A percentile compares a stretch with the other conserved stretches of the same genome.
These are phyloP conservation scores for Trichoderma sp. DNA, from an alignment of 2,329 filamentous ascomycete genomes.

Conservation along the genomic window DNA sequence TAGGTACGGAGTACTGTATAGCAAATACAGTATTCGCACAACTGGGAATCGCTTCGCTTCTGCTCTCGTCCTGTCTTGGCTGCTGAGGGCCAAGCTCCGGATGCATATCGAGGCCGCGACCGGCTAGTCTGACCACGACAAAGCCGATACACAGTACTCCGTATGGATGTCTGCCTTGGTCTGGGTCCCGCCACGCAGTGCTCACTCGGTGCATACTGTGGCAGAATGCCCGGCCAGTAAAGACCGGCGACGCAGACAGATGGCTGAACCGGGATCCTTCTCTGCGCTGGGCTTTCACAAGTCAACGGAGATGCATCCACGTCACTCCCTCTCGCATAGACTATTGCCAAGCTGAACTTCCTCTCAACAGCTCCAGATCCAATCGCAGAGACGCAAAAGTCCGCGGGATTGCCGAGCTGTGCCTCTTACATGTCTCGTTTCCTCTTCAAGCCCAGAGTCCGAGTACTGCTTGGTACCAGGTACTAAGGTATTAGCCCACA, in stretches of 20 bases:
- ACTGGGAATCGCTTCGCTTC: background rate
- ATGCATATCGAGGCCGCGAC: slow-evolving; percentile 17
- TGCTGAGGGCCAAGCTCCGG: slow-evolving; percentile 1
- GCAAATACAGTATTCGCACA: background rate
- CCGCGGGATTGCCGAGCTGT: background rate
- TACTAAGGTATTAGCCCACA: background rate
- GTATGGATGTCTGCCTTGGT: background rate
- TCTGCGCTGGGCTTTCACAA: background rate
- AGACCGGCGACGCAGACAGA: background rate
- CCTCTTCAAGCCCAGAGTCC: background rate
- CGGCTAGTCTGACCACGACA: slow-evolving; percentile 11
- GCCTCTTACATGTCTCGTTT: slow-evolving; percentile 7
- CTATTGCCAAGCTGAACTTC: slow-evolving; percentile 4
- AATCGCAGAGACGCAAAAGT: background rate
- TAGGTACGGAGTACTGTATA: no score
- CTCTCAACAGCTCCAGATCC: background rate
- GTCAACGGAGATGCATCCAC: slow-evolving; percentile 7
- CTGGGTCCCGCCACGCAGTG: slow-evolving; percentile 6
- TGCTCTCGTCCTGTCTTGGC: background rate
- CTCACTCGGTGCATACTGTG: slow-evolving; percentile 3
- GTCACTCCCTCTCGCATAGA: background rate
- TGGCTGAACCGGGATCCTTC: background rate
- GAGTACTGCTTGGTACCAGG: no score
- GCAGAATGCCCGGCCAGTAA: background rate
- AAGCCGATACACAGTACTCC: background rate